Percentiles rank a stretch among this genome's conserved stretches.
phyloP scores from a whole-genome alignment of 2,329 filamentous ascomycete species.

The Alternaria sp. region DNA sequence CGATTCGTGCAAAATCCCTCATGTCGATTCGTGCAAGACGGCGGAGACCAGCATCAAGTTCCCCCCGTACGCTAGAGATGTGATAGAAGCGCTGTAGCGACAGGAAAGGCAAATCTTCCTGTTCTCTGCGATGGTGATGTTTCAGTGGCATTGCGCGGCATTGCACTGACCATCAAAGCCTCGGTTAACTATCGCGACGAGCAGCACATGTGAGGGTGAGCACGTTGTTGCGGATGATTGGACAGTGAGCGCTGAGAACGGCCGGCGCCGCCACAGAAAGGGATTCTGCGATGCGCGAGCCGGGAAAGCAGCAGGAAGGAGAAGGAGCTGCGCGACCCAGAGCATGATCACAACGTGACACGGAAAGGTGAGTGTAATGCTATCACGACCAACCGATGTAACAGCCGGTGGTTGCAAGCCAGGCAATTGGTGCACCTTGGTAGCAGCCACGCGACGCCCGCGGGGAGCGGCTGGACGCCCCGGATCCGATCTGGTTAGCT shows the following conservation, averaged over 20 bases:
- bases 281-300: not conserved
- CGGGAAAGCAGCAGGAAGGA: not conserved
- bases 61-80: constrained; percentile 41
- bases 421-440: constrained; percentile 25
- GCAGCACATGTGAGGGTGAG: constrained; percentile 24
- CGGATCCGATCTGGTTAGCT: constrained; percentile 27
- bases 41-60: constrained; percentile 31
- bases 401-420: constrained; percentile 33
- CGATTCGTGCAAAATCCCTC: constrained; percentile 19
- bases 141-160: constrained; percentile 6
- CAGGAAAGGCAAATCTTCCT: constrained; percentile 20
- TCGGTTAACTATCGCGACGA: constrained; percentile 6
- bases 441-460: constrained; percentile 41
- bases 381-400: constrained; percentile 25
- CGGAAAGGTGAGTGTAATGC: constrained; percentile 6
- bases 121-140: not conserved
- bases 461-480: constrained; percentile 32
- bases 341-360: constrained; percentile 7
- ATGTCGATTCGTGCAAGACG: constrained; percentile 22
- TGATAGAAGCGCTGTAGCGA: constrained; percentile 16
- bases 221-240: constrained; percentile 27
- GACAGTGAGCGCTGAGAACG: not conserved
- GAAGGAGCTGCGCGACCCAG: not conserved
- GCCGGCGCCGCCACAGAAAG: not conserved
- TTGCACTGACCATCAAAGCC: constrained; percentile 1